Base-by-base conservation (phyloP, 2,329 filamentous ascomycete species). In the Aspergillus nomiae region DNA sequence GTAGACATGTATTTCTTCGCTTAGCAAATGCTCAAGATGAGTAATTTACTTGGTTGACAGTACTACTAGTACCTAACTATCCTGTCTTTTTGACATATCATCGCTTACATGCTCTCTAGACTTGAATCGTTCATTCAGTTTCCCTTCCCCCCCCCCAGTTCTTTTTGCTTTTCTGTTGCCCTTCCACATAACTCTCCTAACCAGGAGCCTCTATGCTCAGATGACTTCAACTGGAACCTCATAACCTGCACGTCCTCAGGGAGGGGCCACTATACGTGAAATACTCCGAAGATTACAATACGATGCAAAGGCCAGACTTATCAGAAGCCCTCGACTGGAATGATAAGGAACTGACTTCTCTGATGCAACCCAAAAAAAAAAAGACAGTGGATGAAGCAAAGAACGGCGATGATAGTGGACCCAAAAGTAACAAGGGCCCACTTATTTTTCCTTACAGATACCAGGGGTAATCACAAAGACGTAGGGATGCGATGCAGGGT, bases 391-490 rank as follows among this genome's bases (percentile, higher is more conserved):
- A 51, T 51, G 48, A 32, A 34, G 48, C 48, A 34, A 51, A 21
- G 48, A 51, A 51, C 32, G 48, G 48, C 48, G 12, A 51, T 32
- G n/a, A 50, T 50, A 50, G 46, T 50, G 46, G 46, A 19, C 46
- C 46, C 24, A 28, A 30, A 30, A 26, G 10, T 41, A 28, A 32
- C 30, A 11, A 30, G 19, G 28, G 28, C 19, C 48, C 48, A 51
- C 48, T 32, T 32, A 11, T 51, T 21, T 51, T 51, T 32, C 48
- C 30, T n/a, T 19, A 16, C 28, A 11, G 28, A 32, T 34, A 51
- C 28, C 28, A 51, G 48, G 48, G 48, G 48, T 21, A 45, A 54
- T n/a, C 51, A 57, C 61, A 54, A 59, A 48, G 26, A 48, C 12
- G 10, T 34, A 51, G 28, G 48, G 26, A 32, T 51, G 26, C 26